Evolutionary conservation across 176 grass and related monocot species (phyloP), one percentile per base, ranked within the genome.

Genomic region (Oryza meridionalis): DNA sequence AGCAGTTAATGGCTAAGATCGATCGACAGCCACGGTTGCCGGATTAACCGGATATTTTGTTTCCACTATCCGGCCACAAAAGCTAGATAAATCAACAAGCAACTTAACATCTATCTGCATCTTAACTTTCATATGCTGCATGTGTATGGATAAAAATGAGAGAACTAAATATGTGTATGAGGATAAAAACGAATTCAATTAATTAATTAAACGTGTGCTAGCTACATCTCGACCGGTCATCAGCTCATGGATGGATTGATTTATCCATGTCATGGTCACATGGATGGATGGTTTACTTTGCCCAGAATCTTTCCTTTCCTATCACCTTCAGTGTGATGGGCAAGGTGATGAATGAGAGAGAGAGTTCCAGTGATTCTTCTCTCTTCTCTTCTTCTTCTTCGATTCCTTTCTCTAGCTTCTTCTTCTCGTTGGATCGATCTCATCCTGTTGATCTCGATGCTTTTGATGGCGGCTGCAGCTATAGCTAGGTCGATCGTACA

Each of bases 1-100:
- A 31, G 79, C 3, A 90, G 84, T 82, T 73, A 90, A 68, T 82
- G 70, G 72, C 58, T 90, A 90, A 90, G 73, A 66, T 85, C n/a
- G 43, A 43, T 69, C 12, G 50, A 31, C 70, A 5, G 17, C n/a
- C 42, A 7, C n/a, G n/a, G 58, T 62, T 58, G 66, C 68, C 50
- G 25, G 4, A 78, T 61, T 47, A n/a, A 29, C 58, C 12, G 45
- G 69, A 88, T 88, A 49, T 80, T 40, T 31, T 31, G 29, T 31
- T 31, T 31, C 29, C 29, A 31, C 29, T 31, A 31, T 31, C n/a
- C n/a, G n/a, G n/a, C n/a, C n/a, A n/a, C n/a, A n/a, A 37, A 37
- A 55, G 50, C 14, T 55, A 55, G 50, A 55, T 17, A 55, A 55
- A 55, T 55, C 50, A 55, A 55, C 50, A 19, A 55, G 50, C 50